A percentile compares a stretch with the other conserved stretches of the same genome.
Evolutionary conservation across 2,329 filamentous ascomycete genomes (phyloP).

Genomic region (Colletotrichum lini): DNA sequence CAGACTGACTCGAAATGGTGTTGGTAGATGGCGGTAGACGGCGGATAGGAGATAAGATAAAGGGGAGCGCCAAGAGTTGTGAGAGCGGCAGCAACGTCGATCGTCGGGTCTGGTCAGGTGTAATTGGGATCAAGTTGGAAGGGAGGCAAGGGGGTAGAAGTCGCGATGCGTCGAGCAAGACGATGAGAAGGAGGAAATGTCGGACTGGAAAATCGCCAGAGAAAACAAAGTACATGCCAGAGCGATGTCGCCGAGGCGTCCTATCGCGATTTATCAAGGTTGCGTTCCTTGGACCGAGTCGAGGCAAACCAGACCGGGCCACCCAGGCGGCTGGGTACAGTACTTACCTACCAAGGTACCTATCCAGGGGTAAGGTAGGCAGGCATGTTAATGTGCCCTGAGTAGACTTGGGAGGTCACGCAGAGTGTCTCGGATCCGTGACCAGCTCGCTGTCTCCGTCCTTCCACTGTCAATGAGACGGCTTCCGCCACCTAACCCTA

Average conservation of each 20-base stretch:
- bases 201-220: not conserved
- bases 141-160: not conserved
- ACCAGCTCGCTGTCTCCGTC: conserved; percentile 33
- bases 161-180: not conserved
- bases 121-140: not conserved
- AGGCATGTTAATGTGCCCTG: not conserved
- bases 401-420: conserved; percentile 31
- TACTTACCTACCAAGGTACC: not conserved
- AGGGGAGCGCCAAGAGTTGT: not conserved
- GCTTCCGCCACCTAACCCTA: conserved; percentile 9
- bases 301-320: conserved; percentile 21
- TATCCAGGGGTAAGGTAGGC: conserved; percentile 2
- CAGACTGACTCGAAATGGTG: conserved; percentile 34
- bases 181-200: not conserved
- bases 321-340: conserved; percentile 9
- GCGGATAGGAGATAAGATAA: conserved; percentile 36
- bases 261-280: conserved; percentile 39
- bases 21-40: not conserved
- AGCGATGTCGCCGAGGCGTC: conserved; percentile 15
- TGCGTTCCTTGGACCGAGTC: conserved; percentile 26
- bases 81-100: not conserved
- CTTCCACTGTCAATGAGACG: not conserved
- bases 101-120: not conserved
- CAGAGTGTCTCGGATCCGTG: conserved; percentile 42
- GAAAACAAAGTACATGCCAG: not conserved